phyloP scores from a whole-genome alignment of 2,329 filamentous ascomycete species.

The Diplodia corticola region DNA sequence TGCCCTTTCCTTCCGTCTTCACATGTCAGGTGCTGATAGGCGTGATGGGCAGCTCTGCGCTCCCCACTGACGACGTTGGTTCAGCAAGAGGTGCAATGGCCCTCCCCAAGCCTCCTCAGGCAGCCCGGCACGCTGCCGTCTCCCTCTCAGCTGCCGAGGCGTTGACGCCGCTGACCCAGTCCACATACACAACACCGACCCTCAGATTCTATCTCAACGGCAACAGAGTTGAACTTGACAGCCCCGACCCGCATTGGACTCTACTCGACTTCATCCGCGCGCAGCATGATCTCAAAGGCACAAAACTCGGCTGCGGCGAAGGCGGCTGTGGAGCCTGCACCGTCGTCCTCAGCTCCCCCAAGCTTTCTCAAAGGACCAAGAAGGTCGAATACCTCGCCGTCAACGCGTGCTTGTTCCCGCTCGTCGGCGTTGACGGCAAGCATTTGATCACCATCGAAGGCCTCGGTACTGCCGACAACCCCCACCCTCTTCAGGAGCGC shows the following conservation, averaged over 20 bases:
- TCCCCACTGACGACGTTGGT: background rate
- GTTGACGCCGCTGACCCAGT: conserved; percentile 66
- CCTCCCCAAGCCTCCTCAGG: conserved; percentile 12
- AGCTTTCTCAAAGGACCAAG: conserved; percentile 45
- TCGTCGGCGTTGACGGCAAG: conserved; percentile 91
- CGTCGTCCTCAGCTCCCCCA: conserved; percentile 55
- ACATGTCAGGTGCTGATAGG: background rate
- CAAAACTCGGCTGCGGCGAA: conserved; percentile 93
- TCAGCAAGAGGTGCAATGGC: background rate
- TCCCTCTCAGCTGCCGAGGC: conserved; percentile 38
- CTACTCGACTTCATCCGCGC: conserved; percentile 86
- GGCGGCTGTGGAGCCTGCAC: conserved; percentile 95
- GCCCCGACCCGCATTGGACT: conserved; percentile 86
- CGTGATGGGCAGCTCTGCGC: background rate
- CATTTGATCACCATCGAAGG: conserved; percentile 97
- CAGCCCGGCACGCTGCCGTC: conserved; percentile 10
- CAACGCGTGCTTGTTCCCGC: conserved; percentile 88
- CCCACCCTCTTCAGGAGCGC: conserved; percentile 85
- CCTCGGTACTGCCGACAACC: conserved; percentile 80
- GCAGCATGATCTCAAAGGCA: conserved; percentile 83
- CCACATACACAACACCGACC: conserved; percentile 72
- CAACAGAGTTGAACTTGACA: conserved; percentile 76
- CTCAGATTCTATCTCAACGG: conserved; percentile 91
- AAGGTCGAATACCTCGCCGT: conserved; percentile 92
- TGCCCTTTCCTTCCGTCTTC: background rate